A percentile compares a stretch with the other conserved stretches of the same genome.
Evolutionary conservation across 2,329 filamentous ascomycete genomes (phyloP).

Genomic region (Talaromyces sp.): DNA sequence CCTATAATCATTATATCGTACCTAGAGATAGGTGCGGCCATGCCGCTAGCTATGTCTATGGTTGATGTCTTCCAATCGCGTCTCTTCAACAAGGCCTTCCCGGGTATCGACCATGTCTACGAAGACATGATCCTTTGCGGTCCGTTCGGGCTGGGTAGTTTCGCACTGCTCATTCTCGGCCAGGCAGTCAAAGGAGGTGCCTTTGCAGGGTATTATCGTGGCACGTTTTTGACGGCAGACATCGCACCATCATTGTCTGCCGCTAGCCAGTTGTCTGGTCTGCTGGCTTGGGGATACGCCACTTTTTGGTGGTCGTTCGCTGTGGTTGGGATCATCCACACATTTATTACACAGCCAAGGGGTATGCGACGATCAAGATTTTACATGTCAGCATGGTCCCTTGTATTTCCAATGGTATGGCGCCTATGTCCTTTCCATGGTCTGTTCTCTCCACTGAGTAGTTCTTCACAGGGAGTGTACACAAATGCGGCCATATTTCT

Average conservation of each 20-base stretch:
- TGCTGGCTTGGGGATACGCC: constrained; percentile 36
- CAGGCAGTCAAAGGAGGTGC: constrained; percentile 23
- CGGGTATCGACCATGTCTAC: constrained; percentile 20
- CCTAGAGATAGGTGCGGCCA: constrained; percentile 30
- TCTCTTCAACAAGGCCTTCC: constrained; percentile 22
- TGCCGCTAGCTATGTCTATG: constrained; percentile 28
- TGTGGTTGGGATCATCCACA: constrained; percentile 28
- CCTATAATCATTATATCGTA: constrained; percentile 39
- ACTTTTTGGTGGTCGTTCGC: constrained; percentile 42
- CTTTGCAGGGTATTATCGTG: constrained; percentile 16
- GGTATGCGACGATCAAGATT: constrained; percentile 21
- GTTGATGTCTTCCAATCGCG: constrained; percentile 29
- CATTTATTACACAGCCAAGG: constrained; percentile 16
- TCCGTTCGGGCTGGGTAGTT: constrained; percentile 35
- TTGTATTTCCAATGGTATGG: constrained; percentile 38
- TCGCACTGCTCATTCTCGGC: constrained; percentile 35
- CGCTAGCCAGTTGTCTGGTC: constrained; percentile 31
- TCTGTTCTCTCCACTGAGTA: neutral
- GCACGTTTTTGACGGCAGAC: constrained; percentile 23
- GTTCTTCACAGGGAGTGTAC: constrained; percentile 31
- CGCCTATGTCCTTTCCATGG: neutral
- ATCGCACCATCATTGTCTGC: constrained; percentile 27
- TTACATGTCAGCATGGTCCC: constrained; percentile 27
- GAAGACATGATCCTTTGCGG: constrained; percentile 39
- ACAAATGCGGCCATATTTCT: constrained; percentile 34